phyloP scores from a whole-genome alignment of 805 yeast species.

The Teunomyces stri region DNA sequence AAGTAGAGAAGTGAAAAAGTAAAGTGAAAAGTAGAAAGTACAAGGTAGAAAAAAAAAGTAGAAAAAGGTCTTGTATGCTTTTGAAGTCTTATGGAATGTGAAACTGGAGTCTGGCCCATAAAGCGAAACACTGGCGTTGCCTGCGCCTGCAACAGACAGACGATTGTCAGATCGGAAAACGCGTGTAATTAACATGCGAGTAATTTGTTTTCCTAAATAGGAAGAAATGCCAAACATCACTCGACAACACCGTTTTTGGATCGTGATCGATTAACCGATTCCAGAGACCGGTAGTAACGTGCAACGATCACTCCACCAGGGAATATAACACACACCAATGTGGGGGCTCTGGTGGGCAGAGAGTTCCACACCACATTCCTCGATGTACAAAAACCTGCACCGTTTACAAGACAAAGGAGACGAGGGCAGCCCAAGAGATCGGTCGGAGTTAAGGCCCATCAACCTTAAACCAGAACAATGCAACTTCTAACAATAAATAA shows the following conservation, averaged over 20 bases:
- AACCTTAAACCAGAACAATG: background rate
- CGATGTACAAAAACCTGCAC: too few species aligned
- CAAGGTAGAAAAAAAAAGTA: too few species aligned
- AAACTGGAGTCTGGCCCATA: too few species aligned
- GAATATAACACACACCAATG: too few species aligned
- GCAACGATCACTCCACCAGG: background rate
- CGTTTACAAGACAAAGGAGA: too few species aligned
- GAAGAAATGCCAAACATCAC: constrained; percentile 7
- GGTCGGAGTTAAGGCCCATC: background rate
- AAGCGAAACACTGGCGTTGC: background rate
- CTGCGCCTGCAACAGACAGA: background rate
- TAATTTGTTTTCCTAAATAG: constrained; percentile 13
- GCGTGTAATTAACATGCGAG: constrained; percentile 12
- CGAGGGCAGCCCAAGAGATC: background rate
- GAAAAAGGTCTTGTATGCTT: too few species aligned
- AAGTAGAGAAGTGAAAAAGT: too few species aligned
- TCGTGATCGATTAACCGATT: background rate
- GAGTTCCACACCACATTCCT: too few species aligned
- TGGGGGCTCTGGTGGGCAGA: too few species aligned
- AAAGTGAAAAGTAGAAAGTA: too few species aligned
- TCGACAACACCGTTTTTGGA: background rate
- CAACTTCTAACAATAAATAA: background rate
- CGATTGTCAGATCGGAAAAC: constrained; percentile 1
- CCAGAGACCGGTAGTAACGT: background rate
- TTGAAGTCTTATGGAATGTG: too few species aligned